Conservation (phyloP, 116 monocot species). For the Iris pallida region DNA sequence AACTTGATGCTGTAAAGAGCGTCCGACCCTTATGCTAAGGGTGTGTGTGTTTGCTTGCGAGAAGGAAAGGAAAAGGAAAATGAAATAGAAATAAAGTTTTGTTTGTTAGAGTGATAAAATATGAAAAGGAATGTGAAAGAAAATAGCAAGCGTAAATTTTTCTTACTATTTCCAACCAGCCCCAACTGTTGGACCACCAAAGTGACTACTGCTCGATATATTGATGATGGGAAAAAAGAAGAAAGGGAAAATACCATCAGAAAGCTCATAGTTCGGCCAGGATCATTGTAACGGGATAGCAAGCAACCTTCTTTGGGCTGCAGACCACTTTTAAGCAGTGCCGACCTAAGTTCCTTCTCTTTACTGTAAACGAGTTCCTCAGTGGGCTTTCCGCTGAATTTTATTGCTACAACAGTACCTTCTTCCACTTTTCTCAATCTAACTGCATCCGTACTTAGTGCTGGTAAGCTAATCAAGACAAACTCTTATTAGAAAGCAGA, state of each 20-base stretch:
- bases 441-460: constrained; percentile 47
- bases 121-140: too few species aligned
- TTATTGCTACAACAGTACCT: constrained; percentile 49
- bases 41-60: too few species aligned
- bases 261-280: constrained; percentile 70
- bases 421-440: constrained; percentile 52
- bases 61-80: too few species aligned
- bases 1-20: too few species aligned
- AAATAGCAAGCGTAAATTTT: neutral
- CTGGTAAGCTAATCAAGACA: constrained; percentile 47
- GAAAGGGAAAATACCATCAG: constrained; percentile 55
- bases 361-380: constrained; percentile 53
- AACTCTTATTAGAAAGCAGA: constrained; percentile 5
- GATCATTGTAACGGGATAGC: constrained; percentile 93
- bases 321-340: constrained; percentile 51
- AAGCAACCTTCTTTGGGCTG: constrained; percentile 59
- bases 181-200: neutral
- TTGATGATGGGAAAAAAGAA: too few species aligned
- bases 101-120: too few species aligned
- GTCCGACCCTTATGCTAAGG: too few species aligned
- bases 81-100: too few species aligned
- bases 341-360: constrained; percentile 53
- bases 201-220: too few species aligned
- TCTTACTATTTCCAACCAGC: neutral
- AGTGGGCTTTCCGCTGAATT: constrained; percentile 70